These are phyloP conservation scores for Scheffersomyces titani DNA, from an alignment of 1,139 yeast species.

Conservation along the genomic window DNA sequence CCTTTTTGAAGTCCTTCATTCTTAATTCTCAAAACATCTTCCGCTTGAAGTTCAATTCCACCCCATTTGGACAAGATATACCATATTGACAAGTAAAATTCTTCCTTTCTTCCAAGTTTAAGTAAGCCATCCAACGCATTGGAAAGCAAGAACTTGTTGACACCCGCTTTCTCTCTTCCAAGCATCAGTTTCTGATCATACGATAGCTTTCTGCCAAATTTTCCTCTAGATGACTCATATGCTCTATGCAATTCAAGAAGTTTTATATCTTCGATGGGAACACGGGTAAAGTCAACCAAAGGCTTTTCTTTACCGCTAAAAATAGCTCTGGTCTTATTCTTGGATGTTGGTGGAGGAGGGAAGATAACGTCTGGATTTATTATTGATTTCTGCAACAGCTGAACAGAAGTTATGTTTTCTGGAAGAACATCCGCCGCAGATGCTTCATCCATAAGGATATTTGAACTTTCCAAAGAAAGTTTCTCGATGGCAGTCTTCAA, in stretches of 20 bases:
- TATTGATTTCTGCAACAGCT: constrained; percentile 6
- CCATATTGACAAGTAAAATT: constrained; percentile 33
- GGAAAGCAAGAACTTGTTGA: constrained; percentile 35
- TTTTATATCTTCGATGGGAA: constrained; percentile 4
- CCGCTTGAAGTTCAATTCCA: constrained; percentile 18
- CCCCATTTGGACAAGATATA: constrained; percentile 36
- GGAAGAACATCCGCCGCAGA: background rate
- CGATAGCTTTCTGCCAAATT: constrained; percentile 21
- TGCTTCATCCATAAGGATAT: background rate
- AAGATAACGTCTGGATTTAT: constrained; percentile 34
- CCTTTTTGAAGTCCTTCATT: constrained; percentile 10
- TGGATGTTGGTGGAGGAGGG: constrained; percentile 31
- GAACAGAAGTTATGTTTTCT: constrained; percentile 2
- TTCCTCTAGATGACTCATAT: constrained; percentile 20
- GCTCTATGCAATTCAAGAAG: background rate
- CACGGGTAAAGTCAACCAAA: constrained; percentile 34
- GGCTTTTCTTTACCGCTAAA: constrained; percentile 26
- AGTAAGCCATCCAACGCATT: constrained; percentile 33
- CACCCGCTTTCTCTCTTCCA: constrained; percentile 13
- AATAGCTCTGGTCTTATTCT: constrained; percentile 23
- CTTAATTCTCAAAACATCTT: constrained; percentile 5
- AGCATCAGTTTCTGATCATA: constrained; percentile 1
- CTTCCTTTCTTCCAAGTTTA: constrained; percentile 32
- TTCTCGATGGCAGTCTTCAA: constrained; percentile 9
- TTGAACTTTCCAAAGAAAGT: background rate